Base-by-base conservation (phyloP, 768 basidiomycete genomes). In the Coprinopsis strossmayeri region DNA sequence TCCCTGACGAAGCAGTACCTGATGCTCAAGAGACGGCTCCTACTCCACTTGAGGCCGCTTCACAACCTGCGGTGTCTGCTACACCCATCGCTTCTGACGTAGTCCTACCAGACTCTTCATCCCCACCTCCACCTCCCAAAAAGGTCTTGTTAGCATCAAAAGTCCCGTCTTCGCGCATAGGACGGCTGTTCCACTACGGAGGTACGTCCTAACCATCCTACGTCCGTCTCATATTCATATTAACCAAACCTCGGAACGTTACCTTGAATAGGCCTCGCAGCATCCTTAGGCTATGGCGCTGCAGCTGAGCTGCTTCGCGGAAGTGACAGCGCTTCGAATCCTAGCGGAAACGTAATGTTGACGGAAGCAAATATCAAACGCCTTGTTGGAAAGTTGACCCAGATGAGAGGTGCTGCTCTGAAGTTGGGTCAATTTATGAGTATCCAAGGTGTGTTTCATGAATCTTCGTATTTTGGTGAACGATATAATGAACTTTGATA, bases 351-450 rank as follows among this genome's bases (percentile, higher is more conserved):
- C 17, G 52, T 93, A 3, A 82, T 97, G 64, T 81, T 97, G 81
- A 89, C 86, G 1, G 93, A 96, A 62, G 84, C 86, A 5, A 98
- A 98, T 60, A 75, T 97, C 48, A 82, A 82, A 44, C 79, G 94
- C 1, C 74, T 99, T 0, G 96, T 98, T 1, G 81, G 83, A 1
- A 96, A 95, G 57, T 72, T 99, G n/a, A 84, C 90, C 0, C 80
- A 86, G 61, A 98, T 99, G 96, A 74, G 94, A 12, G 95, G 95
- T 0, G 96, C 96, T 0, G 96, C 96, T 1, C 72, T 99, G 52
- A 98, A 99, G 65, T 69, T 98, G 1, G 96, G 96, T 0, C 96
- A 98, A 60, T 99, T 98, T 60, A 75, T 98, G 74, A 95, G 92
- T 61, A 97, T 98, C 26, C 96, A 99, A 75, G 93, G 77, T 76